Base-by-base conservation (phyloP, 768 basidiomycete genomes). In the Vishniacozyma victoriae region DNA sequence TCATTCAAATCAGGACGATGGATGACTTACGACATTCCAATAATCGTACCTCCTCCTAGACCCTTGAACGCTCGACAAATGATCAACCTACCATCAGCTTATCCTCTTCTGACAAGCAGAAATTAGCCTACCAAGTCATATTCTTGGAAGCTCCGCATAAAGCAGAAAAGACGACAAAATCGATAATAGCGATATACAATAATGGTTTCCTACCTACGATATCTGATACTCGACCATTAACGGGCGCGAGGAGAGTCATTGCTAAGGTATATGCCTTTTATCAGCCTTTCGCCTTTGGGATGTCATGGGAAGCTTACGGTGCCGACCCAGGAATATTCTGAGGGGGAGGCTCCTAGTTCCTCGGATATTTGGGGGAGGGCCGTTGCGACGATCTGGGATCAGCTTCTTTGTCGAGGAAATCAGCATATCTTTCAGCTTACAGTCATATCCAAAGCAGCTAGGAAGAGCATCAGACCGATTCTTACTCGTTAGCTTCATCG, bases 311-410 rank as follows among this genome's bases (percentile, higher is more conserved):
- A 3, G 42, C 54, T 23, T 42, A 60, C 60, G 9, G 64, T 63
- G 22, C 62, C 68, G 40, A 70, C 59, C 68, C 68, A 70, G 3
- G 52, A 52, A 35, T 67, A 70, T 26, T 64, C 50, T 18, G 67
- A 65, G 1, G 66, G 60, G 3, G 59, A 48, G 2, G 64, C 60
- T 33, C 58, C 33, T 5, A 69, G 53, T 14, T 69, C 55, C 25
- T 56, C 51, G 12, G 64, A 61, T 12, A 66, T 66, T 2, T 60
- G 63, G 5, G 64, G 64, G 20, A 66, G 46, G 15, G 62, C 64
- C 2, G 64, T 69, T 15, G 64, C 55, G 11, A 57, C 51, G 41
- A 62, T 60, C 57, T 61, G 19, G 7, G 4, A 40, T 20, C 39
- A 20, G 14, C 19, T 3, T 33, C 9, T 33, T 4, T 26, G 25